Evolutionary conservation across 371 early-diverging fungal species (phyloP), one percentile per base, ranked within the genome.

Genomic region (Apophysomyces elegans): DNA sequence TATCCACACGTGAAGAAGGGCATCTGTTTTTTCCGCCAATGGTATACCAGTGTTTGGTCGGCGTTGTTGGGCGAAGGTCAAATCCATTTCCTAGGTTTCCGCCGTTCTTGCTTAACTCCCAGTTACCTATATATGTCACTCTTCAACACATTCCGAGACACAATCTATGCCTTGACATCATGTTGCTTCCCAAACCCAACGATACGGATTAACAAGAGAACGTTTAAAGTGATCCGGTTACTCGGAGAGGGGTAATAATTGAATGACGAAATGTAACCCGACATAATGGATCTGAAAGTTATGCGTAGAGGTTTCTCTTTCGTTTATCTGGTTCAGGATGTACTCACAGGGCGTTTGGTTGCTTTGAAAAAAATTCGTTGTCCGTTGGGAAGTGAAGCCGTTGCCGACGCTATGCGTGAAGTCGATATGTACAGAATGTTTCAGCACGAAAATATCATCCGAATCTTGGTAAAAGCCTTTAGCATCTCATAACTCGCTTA

Each of bases 311-410:
- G 91, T 3, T 92, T 89, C 80, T 87, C 90, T 56, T 84, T 81
- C 60, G 93, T 92, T 8, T 85, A 87, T 61, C 79, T 92, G 32
- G 88, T 88, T 4, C 77, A 86, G 64, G 88, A 89, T 65, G 68
- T 67, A 38, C 65, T 76, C 6, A 77, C 78, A 7, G 79, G 77
- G 7, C 75, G 77, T 41, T 66, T 80, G 13, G 87, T 75, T 70
- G 91, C 93, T 7, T 56, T 90, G 41, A 92, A 92, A 54, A 89
- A 88, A 70, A 87, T 91, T 37, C 71, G 84, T 16, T 90, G 91
- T 64, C 82, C 87, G 5, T 69, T 78, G 35, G 89, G 87, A 1
- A 85, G 83, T 50, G 79, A 82, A 65, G 70, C 84, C 50, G 74
- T 85, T 37, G 71, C 81, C 60, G 84, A 86, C 63, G 90, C 90